Conservation (phyloP, 495 filamentous ascomycete species). For the Peziza echinospora region DNA sequence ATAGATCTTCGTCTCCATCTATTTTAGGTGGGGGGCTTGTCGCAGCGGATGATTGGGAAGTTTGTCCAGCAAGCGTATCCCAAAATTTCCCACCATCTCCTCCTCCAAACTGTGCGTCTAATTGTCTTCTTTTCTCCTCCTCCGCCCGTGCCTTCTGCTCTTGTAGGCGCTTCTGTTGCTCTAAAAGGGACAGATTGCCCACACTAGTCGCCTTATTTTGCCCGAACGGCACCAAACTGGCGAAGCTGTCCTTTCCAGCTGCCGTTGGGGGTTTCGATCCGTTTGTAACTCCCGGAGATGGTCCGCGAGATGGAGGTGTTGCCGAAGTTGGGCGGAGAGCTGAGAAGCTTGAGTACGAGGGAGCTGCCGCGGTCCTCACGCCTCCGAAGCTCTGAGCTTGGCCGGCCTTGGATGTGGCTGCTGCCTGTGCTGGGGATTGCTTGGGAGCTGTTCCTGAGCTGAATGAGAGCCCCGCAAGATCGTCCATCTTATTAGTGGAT, state of each 20-base stretch:
- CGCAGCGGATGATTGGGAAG: conserved; percentile 4
- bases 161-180: conserved; percentile 63
- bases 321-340: conserved; percentile 5
- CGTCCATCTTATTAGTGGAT: conserved; percentile 5
- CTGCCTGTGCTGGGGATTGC: conserved; percentile 1
- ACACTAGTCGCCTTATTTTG: conserved; percentile 32
- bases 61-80: conserved; percentile 40
- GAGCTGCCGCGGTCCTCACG: too few relatives aligned
- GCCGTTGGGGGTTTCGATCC: neutral
- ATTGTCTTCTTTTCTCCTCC: conserved; percentile 42
- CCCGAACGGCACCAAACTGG: conserved; percentile 61
- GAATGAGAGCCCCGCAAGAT: conserved; percentile 14
- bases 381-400: too few relatives aligned
- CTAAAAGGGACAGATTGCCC: conserved; percentile 56
- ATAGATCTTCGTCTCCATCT: conserved; percentile 33
- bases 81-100: conserved; percentile 38
- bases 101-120: conserved; percentile 54
- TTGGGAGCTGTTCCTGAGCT: conserved; percentile 4
- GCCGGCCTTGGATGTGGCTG: conserved; percentile 7
- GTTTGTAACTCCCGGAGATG: conserved; percentile 1
- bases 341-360: conserved; percentile 11
- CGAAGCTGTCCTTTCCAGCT: conserved; percentile 60
- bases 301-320: conserved; percentile 6
- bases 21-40: conserved; percentile 4
- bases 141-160: conserved; percentile 58